Evolutionary conservation across 2,329 filamentous ascomycete genomes (phyloP).

Genomic region (Fusarium devonianum): DNA sequence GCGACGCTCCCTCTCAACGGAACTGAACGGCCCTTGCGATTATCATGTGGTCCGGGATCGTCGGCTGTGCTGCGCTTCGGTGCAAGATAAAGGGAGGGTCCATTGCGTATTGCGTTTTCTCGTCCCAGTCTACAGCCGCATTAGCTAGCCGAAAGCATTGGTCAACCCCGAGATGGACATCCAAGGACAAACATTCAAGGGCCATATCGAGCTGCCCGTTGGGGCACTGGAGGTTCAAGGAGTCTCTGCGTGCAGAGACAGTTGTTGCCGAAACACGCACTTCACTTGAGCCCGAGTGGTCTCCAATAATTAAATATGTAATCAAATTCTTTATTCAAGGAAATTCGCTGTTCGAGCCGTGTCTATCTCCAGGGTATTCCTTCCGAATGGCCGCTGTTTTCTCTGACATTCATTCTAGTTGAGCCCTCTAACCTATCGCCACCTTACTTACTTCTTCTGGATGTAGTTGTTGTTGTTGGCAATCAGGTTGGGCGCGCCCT

Average conservation of each 20-base stretch:
- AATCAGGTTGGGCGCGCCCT: constrained; percentile 54
- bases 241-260: too few species aligned
- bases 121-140: background rate
- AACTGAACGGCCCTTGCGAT: background rate
- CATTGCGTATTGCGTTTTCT: background rate
- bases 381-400: too few species aligned
- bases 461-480: constrained; percentile 55
- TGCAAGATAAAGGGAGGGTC: background rate
- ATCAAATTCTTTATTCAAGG: too few species aligned
- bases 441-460: constrained; percentile 10
- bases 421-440: too few species aligned
- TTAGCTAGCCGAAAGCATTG: background rate
- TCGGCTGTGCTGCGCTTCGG: background rate
- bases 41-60: background rate
- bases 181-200: too few species aligned
- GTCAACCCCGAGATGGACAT: background rate
- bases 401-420: too few species aligned
- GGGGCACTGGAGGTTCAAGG: too few species aligned
- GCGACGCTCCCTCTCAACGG: background rate
- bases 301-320: too few species aligned
- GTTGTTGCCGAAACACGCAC: too few species aligned
- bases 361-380: too few species aligned
- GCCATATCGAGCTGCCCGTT: background rate
- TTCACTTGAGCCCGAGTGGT: too few species aligned
- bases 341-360: too few species aligned